Evolutionary conservation across 2,329 filamentous ascomycete genomes (phyloP).

Genomic region (Epichloe elymi): DNA sequence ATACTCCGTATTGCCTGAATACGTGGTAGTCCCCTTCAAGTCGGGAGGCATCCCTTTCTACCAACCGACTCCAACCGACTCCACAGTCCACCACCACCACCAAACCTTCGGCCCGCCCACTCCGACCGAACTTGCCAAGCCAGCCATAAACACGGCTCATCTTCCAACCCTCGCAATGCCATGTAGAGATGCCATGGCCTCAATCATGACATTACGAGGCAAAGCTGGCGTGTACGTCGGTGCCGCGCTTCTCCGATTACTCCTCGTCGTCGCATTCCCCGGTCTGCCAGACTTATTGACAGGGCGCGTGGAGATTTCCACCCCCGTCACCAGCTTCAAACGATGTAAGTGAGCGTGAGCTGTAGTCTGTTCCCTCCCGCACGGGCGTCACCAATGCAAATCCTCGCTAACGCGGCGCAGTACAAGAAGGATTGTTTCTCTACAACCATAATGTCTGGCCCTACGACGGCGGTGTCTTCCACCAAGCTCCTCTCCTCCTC

Average conservation of each 20-base stretch:
- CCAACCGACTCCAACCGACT: too few species aligned
- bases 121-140: conserved; percentile 15
- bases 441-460: conserved; percentile 95
- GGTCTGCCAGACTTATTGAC: conserved; percentile 73
- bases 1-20: too few species aligned
- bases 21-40: too few species aligned
- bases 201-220: conserved; percentile 27
- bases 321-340: conserved; percentile 92
- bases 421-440: conserved; percentile 92
- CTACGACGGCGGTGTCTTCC: conserved; percentile 81
- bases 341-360: conserved; percentile 52
- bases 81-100: too few species aligned
- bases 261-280: conserved; percentile 67
- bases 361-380: neutral
- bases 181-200: conserved; percentile 10
- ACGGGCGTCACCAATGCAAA: neutral
- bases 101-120: conserved; percentile 6
- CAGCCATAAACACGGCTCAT: neutral
- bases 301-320: conserved; percentile 89
- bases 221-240: conserved; percentile 52
- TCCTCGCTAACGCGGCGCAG: conserved; percentile 27
- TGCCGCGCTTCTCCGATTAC: conserved; percentile 65
- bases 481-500: conserved; percentile 77
- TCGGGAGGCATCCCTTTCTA: too few species aligned
- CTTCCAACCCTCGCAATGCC: conserved; percentile 2